Evolutionary conservation across 768 basidiomycete species (phyloP), one percentile per base, ranked within the genome.

Genomic region (Atractiella rhizophila): DNA sequence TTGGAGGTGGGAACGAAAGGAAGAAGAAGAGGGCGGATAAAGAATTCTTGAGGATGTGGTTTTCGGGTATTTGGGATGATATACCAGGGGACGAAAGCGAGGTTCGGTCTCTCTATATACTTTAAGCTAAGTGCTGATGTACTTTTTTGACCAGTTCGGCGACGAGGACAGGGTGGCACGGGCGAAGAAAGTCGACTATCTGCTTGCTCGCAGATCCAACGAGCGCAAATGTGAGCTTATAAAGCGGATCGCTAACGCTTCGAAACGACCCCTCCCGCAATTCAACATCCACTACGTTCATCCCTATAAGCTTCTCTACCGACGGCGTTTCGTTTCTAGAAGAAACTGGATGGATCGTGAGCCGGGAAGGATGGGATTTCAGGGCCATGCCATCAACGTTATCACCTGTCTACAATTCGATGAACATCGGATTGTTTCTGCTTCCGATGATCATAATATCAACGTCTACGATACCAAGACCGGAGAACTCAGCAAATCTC

Each of bases 391-490:
- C 1, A 57, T 56, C 12, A 55, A 59, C 46, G 88, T 94, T 46
- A 83, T 98, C 56, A 98, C 88, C 30, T 91, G 85, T 57, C 71
- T 94, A 34, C 70, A 94, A 51, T 81, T 98, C 63, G 91, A 88
- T 37, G 72, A 73, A 45, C 78, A 79, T 24, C 81, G 86, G 46
- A 82, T 98, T 60, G 82, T 98, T 53, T 85, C 81, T 10, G 86
- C 88, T 10, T 88, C 83, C 1, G 88, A 98, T 58, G 86, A 94
- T 59, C 82, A 94, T 52, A 79, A 82, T 4, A 91, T 96, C 54
- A 80, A 86, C 54, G 73, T 98, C 34, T 94, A 88, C 57, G 76
- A 75, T 19, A 85, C 81, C n/a, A 57, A 67, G 21, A 78, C 75
- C 0, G 88, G 88, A 11, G 66, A 70, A 28, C 67, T 79, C 18